These are phyloP conservation scores for Exophiala sp. DNA, from an alignment of 2,329 filamentous ascomycete species.

Conservation along the genomic window DNA sequence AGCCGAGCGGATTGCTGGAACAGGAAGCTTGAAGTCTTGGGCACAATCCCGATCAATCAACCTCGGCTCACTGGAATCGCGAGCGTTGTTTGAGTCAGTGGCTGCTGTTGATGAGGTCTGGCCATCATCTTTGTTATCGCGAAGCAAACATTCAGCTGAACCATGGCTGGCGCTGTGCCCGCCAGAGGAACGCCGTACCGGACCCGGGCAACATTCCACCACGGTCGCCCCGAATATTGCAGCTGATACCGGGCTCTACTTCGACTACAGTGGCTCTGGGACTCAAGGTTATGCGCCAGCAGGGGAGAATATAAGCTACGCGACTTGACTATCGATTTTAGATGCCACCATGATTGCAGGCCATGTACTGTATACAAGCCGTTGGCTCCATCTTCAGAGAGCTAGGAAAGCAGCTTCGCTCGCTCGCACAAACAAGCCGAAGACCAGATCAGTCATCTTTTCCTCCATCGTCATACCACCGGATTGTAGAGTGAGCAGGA, in stretches of 20 bases:
- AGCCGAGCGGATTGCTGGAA: not conserved
- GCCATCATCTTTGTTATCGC: not conserved
- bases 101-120: slow-evolving; percentile 2
- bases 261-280: not conserved
- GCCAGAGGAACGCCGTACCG: not conserved
- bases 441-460: too few species aligned
- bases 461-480: too few species aligned
- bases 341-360: too few species aligned
- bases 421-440: too few species aligned
- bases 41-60: not conserved
- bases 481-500: too few species aligned
- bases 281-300: not conserved
- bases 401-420: too few species aligned
- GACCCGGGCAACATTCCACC: not conserved
- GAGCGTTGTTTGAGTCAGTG: not conserved
- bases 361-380: too few species aligned
- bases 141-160: not conserved
- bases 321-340: not conserved
- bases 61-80: not conserved
- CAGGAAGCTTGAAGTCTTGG: not conserved
- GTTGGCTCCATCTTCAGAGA: too few species aligned
- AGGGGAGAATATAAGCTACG: not conserved
- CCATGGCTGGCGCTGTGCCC: not conserved
- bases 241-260: not conserved
- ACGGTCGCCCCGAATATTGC: not conserved